phyloP scores from a whole-genome alignment of 2,329 filamentous ascomycete species.

The Beauveria sp. region DNA sequence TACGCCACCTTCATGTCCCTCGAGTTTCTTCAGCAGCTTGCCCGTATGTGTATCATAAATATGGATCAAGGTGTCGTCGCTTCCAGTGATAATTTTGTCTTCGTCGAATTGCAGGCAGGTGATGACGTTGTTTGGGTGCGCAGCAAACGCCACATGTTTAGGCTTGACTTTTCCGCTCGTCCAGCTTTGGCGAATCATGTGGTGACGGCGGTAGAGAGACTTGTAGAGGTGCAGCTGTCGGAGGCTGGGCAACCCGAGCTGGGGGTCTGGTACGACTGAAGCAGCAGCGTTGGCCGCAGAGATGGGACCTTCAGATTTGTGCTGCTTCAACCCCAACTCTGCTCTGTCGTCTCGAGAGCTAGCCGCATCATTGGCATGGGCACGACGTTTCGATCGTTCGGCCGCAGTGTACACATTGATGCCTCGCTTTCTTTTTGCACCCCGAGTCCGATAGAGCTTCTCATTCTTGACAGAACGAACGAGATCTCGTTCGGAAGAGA shows the following conservation, averaged over 20 bases:
- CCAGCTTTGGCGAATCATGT: slow-evolving; percentile 87
- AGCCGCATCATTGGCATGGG: slow-evolving; percentile 39
- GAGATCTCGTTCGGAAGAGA: slow-evolving; percentile 46
- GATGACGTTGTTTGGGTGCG: slow-evolving; percentile 91
- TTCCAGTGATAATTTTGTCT: slow-evolving; percentile 96
- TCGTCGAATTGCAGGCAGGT: slow-evolving; percentile 97
- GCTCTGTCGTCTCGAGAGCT: slow-evolving; percentile 34
- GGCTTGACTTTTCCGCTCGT: slow-evolving; percentile 80
- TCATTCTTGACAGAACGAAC: slow-evolving; percentile 35
- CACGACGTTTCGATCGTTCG: slow-evolving; percentile 48
- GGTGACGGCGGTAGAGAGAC: slow-evolving; percentile 86
- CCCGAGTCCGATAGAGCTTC: slow-evolving; percentile 35
- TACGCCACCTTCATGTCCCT: slow-evolving; percentile 92
- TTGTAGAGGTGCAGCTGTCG: slow-evolving; percentile 90
- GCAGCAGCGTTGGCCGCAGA: slow-evolving; percentile 82
- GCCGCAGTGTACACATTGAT: slow-evolving; percentile 35
- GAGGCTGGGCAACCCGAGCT: slow-evolving; percentile 69
- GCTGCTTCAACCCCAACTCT: slow-evolving; percentile 34
- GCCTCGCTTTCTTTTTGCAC: slow-evolving; percentile 50
- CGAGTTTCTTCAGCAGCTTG: slow-evolving; percentile 70
- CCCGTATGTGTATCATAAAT: slow-evolving; percentile 97
- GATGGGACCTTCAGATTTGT: slow-evolving; percentile 72
- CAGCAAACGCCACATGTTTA: slow-evolving; percentile 89
- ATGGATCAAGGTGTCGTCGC: slow-evolving; percentile 95
- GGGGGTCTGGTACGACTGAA: slow-evolving; percentile 71